Evolutionary conservation across 2,329 filamentous ascomycete species (phyloP).

Genomic region (Cryphonectria naterciae): DNA sequence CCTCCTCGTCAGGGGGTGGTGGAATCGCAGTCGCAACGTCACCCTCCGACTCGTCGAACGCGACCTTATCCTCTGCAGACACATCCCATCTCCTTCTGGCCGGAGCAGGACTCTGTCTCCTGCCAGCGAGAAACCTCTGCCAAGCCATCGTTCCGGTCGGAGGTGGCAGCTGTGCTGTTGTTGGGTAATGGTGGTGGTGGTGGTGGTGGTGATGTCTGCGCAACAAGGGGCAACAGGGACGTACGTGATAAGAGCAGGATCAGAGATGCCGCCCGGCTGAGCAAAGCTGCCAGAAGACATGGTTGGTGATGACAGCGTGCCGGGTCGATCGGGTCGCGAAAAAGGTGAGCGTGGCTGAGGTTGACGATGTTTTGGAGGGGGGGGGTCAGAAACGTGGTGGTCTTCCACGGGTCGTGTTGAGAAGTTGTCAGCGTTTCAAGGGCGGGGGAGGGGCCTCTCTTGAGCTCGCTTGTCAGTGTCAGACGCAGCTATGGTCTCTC

Average conservation of each 20-base stretch:
- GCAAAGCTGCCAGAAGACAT: conserved; percentile 29
- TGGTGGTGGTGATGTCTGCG: conserved; percentile 5
- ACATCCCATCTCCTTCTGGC: not conserved
- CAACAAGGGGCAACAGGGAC: conserved; percentile 33
- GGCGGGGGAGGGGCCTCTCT: not conserved
- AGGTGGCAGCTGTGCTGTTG: conserved; percentile 9
- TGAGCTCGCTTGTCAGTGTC: not conserved
- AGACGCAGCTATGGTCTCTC: not conserved
- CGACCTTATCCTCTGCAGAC: not conserved
- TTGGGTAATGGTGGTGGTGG: conserved; percentile 14
- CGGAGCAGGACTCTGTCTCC: conserved; percentile 3
- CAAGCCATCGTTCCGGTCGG: conserved; percentile 2
- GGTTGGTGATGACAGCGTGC: conserved; percentile 7
- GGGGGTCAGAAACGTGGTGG: not conserved
- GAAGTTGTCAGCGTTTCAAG: conserved; percentile 15
- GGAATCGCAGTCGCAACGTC: not conserved
- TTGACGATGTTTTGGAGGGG: conserved; percentile 1
- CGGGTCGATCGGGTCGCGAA: conserved; percentile 15
- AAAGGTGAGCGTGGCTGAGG: conserved; percentile 19
- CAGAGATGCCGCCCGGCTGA: conserved; percentile 62
- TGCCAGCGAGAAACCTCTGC: conserved; percentile 10
- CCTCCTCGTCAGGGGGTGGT: not conserved
- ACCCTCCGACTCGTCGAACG: conserved; percentile 8
- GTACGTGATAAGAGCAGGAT: conserved; percentile 69
- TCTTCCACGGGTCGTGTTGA: conserved; percentile 15